phyloP scores from a whole-genome alignment of 495 filamentous ascomycete genomes.

The Penicillium cosmopolitanum region DNA sequence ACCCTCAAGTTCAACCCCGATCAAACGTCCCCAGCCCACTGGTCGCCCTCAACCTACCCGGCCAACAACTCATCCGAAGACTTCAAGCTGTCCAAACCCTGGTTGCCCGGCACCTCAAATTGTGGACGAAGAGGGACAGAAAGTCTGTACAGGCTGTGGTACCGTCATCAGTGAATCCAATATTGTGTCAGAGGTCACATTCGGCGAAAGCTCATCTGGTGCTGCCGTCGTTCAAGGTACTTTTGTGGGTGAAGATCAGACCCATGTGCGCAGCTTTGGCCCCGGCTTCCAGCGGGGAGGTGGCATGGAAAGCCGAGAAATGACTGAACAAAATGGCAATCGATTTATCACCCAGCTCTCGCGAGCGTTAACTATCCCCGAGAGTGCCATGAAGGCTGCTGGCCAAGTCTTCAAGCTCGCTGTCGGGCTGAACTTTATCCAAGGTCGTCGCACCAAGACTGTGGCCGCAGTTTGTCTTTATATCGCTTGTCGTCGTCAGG shows the following conservation, averaged over 20 bases:
- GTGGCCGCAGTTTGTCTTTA: constrained; percentile 89
- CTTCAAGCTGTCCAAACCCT: constrained; percentile 50
- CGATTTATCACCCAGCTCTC: constrained; percentile 56
- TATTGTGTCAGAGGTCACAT: constrained; percentile 88
- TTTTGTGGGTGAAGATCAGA: constrained; percentile 81
- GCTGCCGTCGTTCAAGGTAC: constrained; percentile 91
- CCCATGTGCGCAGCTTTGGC: constrained; percentile 64
- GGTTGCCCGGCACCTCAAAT: constrained; percentile 53
- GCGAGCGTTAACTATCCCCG: constrained; percentile 57
- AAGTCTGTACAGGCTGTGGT: constrained; percentile 81
- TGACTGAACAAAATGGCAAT: constrained; percentile 67
- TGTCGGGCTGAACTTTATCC: constrained; percentile 73
- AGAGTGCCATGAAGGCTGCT: constrained; percentile 62
- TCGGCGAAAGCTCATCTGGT: constrained; percentile 80
- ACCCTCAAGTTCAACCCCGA: constrained; percentile 37
- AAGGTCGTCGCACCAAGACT: constrained; percentile 81
- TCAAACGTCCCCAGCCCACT: constrained; percentile 42
- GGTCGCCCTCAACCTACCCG: constrained; percentile 38
- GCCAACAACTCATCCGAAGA: constrained; percentile 46
- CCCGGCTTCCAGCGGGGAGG: constrained; percentile 58
- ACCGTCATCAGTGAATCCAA: constrained; percentile 77
- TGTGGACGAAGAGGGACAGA: constrained; percentile 56
- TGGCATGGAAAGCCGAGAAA: constrained; percentile 67
- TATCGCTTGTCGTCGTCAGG: constrained; percentile 74
- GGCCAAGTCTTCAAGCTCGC: constrained; percentile 79